These are phyloP conservation scores for Casuarina equisetifolia DNA, from an alignment of 306 rosid genomes.

Conservation along the genomic window DNA sequence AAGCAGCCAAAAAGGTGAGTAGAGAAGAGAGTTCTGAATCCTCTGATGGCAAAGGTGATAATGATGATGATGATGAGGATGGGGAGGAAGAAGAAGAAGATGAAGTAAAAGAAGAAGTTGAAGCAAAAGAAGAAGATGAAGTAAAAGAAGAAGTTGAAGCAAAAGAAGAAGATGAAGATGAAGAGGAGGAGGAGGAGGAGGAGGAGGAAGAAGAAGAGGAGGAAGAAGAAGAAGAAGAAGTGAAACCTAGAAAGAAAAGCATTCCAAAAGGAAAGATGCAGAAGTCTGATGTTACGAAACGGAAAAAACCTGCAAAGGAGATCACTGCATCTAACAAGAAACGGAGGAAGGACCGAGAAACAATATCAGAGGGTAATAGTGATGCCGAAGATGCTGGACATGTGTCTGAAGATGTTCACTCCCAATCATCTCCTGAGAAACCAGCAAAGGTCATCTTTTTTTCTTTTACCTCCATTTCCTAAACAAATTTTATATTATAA, in stretches of 20 bases:
- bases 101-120: slow-evolving; percentile 36
- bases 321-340: slow-evolving; percentile 53
- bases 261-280: slow-evolving; percentile 51
- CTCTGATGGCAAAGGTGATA: slow-evolving; percentile 43
- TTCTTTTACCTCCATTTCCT: not conserved
- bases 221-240: slow-evolving; percentile 39
- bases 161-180: slow-evolving; percentile 35
- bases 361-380: slow-evolving; percentile 44
- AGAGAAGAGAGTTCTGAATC: slow-evolving; percentile 55
- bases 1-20: slow-evolving; percentile 53
- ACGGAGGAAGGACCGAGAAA: slow-evolving; percentile 47
- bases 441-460: slow-evolving; percentile 55
- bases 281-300: slow-evolving; percentile 55
- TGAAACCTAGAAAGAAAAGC: slow-evolving; percentile 59
- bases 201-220: slow-evolving; percentile 34
- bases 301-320: slow-evolving; percentile 59
- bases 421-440: slow-evolving; percentile 70
- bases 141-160: slow-evolving; percentile 36
- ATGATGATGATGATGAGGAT: slow-evolving; percentile 45
- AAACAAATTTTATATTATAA: slow-evolving; percentile 9
- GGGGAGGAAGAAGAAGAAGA: slow-evolving; percentile 35
- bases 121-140: slow-evolving; percentile 30
- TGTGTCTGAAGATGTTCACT: slow-evolving; percentile 70
- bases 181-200: slow-evolving; percentile 23
- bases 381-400: slow-evolving; percentile 56